Base-by-base conservation (phyloP, 2,329 filamentous ascomycete genomes). In the Pezicula radicicola region DNA sequence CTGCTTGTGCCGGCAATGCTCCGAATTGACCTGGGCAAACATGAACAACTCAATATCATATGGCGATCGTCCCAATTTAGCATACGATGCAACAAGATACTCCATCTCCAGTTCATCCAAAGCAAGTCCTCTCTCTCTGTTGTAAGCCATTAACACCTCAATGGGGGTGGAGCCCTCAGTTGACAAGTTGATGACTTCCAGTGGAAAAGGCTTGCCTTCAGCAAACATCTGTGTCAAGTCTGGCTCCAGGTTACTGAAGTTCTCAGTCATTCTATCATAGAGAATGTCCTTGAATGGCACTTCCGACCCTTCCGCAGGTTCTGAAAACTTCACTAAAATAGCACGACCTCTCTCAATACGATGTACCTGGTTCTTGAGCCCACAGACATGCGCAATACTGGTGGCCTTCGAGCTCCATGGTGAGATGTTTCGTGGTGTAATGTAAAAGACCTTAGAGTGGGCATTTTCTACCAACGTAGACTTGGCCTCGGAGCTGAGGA, bases 21-120 rank as follows among this genome's bases (percentile, higher is more conserved):
- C 94, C 3, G 93, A 97, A 76, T 97, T 97, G 68, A 99, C 93
- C 73, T 99, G 94, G 15, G 93, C 93, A 70, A 97, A 99, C 94
- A 97, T 97, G 78, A 97, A 97, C 19, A 97, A 79, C 73, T 99
- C 94, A 42, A 97, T 89, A 68, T 97, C 94, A 55, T 62, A 57
- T 1, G 90, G 90, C 46, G 81, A 75, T 36, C 85, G 75, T 56
- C 83, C 81, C 16, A 84, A 47, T 48, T 65, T 80, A 6, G 83
- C 83, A 70, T 91, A 94, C 40, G 87, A 86, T 60, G 91, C 85
- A n/a, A 96, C 89, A 37, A 99, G 79, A 66, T 99, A 97, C 54
- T 96, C 86, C 69, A 97, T 95, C 69, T 99, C 92, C 8, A 87
- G 86, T 52, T 85, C 79, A 68, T 97, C 93, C 53, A 99, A 80